Base-by-base conservation (phyloP, 331 rosid genomes). In the Acacia pycnantha region DNA sequence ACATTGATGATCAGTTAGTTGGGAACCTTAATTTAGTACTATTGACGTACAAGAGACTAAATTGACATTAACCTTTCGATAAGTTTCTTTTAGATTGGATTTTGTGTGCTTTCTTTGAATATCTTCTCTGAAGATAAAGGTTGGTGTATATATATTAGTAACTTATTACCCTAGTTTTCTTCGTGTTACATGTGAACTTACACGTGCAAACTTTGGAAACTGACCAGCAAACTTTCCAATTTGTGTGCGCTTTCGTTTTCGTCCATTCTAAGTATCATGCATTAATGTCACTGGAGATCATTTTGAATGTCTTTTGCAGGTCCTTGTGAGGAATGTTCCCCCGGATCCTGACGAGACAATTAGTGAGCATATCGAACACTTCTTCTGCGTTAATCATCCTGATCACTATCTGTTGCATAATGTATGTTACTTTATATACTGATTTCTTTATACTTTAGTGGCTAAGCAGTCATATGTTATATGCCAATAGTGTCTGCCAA, bases 371-470 rank as follows among this genome's bases (percentile, higher is more conserved):
- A 88, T 95, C 27, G 97, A 95, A 81, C 98, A 95, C 86, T 95
- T 95, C 85, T 95, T 95, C 79, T 89, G 92, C 3, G 98, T 95
- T 67, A 95, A 95, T 83, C 98, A 95, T 83, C 94, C 98, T 9
- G 91, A 90, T 43, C 93, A 93, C 81, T 95, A 95, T 90, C 88
- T 95, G 73, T 77, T 92, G 70, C 98, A 95, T 88, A 97, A 88
- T 48, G 98, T 92, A 88, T 56, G 91, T 47, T 35, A 77, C 73
- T 75, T 70, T 47, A 12, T 12, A 24, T 11, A 21, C 51, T 59
- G 7, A 71, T 81, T 61, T 56, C 22, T 35, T 50, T 22, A 15
- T 53, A 12, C 64, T 82, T 78, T 3, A 85, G 29, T 35, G 64
- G 27, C 48, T 50, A 44, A 66, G 70, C 37, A 77, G 47, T 82